phyloP scores from a whole-genome alignment of 192 early-diverging fungal species.

The Geranomyces michiganensis region DNA sequence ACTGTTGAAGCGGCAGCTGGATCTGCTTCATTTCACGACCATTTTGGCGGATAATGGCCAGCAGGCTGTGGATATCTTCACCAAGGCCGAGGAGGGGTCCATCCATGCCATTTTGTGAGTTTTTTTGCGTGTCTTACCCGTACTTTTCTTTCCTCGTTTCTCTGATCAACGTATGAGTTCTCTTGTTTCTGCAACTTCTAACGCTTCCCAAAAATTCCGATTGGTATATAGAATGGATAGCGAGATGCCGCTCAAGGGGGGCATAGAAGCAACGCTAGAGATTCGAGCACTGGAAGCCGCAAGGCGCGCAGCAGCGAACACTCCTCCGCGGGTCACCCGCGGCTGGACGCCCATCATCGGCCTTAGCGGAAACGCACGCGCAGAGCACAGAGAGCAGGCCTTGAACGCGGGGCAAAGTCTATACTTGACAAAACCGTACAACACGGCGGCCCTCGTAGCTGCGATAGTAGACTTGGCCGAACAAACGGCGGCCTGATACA shows the following conservation, averaged over 20 bases:
- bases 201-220: too few relatives aligned
- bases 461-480: background rate
- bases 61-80: constrained; percentile 13
- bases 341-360: constrained; percentile 6
- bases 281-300: constrained; percentile 49
- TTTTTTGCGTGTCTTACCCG: too few relatives aligned
- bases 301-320: too few relatives aligned
- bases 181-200: too few relatives aligned
- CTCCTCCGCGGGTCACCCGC: background rate
- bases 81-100: background rate
- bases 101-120: background rate
- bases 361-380: constrained; percentile 23
- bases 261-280: constrained; percentile 65
- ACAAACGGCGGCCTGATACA: background rate
- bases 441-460: background rate
- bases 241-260: constrained; percentile 73
- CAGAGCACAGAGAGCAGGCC: constrained; percentile 11
- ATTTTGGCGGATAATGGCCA: constrained; percentile 3
- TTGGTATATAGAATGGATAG: constrained; percentile 62
- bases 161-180: too few relatives aligned
- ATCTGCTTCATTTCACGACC: background rate
- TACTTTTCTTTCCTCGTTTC: too few relatives aligned
- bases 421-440: constrained; percentile 26
- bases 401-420: constrained; percentile 10
- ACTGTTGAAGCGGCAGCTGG: constrained; percentile 20